Base-by-base conservation (phyloP, 768 basidiomycete genomes). In the Russula virescens region DNA sequence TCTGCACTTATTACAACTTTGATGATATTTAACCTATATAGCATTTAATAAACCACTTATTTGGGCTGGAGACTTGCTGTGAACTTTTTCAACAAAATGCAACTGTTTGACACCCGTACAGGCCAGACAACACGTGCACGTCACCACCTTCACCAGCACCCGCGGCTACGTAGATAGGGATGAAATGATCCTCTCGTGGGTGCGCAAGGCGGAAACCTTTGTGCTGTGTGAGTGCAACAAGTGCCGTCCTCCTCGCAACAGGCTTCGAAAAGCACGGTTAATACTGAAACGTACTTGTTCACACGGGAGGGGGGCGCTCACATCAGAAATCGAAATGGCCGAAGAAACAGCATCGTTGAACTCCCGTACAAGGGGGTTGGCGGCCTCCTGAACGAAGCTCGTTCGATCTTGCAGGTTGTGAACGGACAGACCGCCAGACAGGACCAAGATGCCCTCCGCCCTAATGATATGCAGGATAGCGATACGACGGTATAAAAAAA, bases 151-250 rank as follows among this genome's bases (percentile, higher is more conserved):
- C 86, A 10, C 84, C 86, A 9, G 88, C 90, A 3, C 88, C 90
- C 3, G 83, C 86, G 4, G 86, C 88, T 46, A 91, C 78, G 70
- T 91, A 89, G 18, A 93, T 65, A 11, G 91, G 91, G 18, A 92
- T 77, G 68, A 93, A 89, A 69, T 93, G 91, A 31, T 94, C 91
- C 65, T 85, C 84, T 3, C 87, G 79, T 1, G 90, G 91, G 68
- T 94, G 88, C 28, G 85, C 81, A 0, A 76, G 69, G 5, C 84
- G 79, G 78, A 89, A 93, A 10, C 81, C 81, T 5, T 76, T 73
- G 66, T 91, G 88, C 47, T 74, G 73, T 10, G 78, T 75, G 61
- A 94, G 75, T 10, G 74, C 72, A 56, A 83, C 61, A 75, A 91
- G 71, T 6, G 81, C 83, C 58, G 79, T 66, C 72, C 82, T 84